Base-by-base conservation (phyloP, 768 basidiomycete genomes). In the Tulasnella sp. region DNA sequence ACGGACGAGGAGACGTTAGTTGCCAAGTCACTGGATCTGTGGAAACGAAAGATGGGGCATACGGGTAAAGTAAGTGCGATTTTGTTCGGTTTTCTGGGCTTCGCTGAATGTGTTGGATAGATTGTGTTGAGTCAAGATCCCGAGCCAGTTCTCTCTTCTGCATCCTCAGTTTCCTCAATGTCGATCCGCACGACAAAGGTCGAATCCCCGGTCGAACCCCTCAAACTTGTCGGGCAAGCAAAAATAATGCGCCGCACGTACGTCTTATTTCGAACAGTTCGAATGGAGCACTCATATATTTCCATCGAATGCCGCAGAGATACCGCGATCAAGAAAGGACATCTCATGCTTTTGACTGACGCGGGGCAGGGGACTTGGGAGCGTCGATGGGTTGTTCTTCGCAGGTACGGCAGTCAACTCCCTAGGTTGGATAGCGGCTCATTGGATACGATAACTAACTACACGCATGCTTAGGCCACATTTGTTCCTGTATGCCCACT, bases 11-110 rank as follows among this genome's bases (percentile, higher is more conserved):
- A 87, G 73, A 78, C 26, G 11, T 84, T 94, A 18, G 83, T 96
- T 79, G 83, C 85, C 80, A 91, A 89, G 82, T 89, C 92, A 35
- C 82, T 98, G 10, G 87, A 86, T 20, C 85, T 97, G 74, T 99
- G 97, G 97, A 90, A 92, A 83, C 91, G 90, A 83, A 90, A 89
- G 72, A 91, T 93, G 84, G 93, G 94, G 0, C 89, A 92, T 81
- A 86, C 85, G 35, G 89, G 91, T 79, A 90, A 93, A 87, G 96
- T 95, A 80, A 79, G 67, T 32, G 55, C 39, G 3, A 35, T 88
- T 85, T 23, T 55, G 20, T 26, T 32, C n/a, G n/a, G 18, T 20
- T 51, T 10, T 23, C n/a, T 51, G 32, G 32, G 13, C 61, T 35
- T 6, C 57, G 74, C 79, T 37, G n/a, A 16, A 83, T n/a, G 13